A percentile compares a stretch with the other conserved stretches of the same genome.
Conservation (phyloP, 345 rosid genomes). For the Gossypium ekmanianum region DNA sequence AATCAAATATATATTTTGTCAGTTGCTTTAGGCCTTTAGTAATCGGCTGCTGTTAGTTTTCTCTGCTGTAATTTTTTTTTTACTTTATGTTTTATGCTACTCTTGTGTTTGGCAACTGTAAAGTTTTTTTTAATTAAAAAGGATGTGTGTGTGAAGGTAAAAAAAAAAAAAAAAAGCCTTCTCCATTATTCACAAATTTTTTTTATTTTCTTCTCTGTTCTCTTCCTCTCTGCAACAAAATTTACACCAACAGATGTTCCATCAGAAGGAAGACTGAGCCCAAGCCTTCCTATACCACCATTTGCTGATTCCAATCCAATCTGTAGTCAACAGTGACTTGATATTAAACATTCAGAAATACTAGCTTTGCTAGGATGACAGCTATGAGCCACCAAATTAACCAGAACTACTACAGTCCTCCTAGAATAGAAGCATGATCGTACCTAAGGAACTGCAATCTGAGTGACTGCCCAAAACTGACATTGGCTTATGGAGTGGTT, state of each 20-base stretch:
- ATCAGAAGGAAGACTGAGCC: slow-evolving; percentile 21
- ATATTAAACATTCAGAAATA: slow-evolving; percentile 7
- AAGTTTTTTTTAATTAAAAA: too few relatives aligned
- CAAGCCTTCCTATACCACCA: slow-evolving; percentile 23
- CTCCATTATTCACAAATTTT: too few relatives aligned
- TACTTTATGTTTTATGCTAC: too few relatives aligned
- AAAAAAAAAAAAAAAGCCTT: too few relatives aligned
- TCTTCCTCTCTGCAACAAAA: too few relatives aligned
- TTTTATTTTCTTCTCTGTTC: too few relatives aligned
- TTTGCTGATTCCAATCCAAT: slow-evolving; percentile 27
- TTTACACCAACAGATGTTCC: neutral
- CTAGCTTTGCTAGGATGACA: slow-evolving; percentile 7
- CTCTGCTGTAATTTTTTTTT: too few relatives aligned
- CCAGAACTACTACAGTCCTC: neutral
- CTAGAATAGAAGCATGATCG: slow-evolving; percentile 10
- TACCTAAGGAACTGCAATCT: neutral
- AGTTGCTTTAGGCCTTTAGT: too few relatives aligned
- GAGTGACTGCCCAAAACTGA: neutral
- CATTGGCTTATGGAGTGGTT: neutral
- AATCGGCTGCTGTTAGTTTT: too few relatives aligned
- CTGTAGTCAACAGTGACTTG: slow-evolving; percentile 29
- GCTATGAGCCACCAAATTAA: neutral
- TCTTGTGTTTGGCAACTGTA: too few relatives aligned
- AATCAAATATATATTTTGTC: too few relatives aligned
- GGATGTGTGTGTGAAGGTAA: too few relatives aligned